Evolutionary conservation across 805 yeast genomes (phyloP).

Genomic region (Starmerella apis): DNA sequence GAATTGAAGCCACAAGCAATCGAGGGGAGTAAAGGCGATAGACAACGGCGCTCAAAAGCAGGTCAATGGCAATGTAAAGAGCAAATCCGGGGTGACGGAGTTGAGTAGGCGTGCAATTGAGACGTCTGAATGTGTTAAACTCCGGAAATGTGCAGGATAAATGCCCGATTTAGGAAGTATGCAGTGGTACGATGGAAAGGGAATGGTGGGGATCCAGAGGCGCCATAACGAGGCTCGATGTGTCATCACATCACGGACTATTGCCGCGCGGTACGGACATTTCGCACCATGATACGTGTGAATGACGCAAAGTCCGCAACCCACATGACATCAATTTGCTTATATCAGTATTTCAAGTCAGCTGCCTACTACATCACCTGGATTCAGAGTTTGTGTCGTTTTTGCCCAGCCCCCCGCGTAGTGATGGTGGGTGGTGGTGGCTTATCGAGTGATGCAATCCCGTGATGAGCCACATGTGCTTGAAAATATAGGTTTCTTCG

Average conservation of each 20-base stretch:
- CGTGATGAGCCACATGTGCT: too few relatives aligned
- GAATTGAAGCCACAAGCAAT: neutral
- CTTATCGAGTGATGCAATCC: too few relatives aligned
- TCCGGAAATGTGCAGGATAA: neutral
- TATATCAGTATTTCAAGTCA: too few relatives aligned
- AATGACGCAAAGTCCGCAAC: slow-evolving; percentile 2
- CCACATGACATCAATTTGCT: too few relatives aligned
- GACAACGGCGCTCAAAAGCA: neutral
- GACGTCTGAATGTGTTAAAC: neutral
- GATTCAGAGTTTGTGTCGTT: too few relatives aligned
- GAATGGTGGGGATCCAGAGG: slow-evolving; percentile 7
- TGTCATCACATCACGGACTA: neutral
- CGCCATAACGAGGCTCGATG: neutral
- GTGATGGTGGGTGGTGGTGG: too few relatives aligned
- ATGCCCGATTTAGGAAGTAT: neutral
- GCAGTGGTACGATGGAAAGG: neutral
- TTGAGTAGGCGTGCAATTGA: neutral
- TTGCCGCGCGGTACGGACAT: neutral
- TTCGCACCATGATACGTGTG: neutral
- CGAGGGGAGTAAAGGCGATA: neutral
- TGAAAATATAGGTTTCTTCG: too few relatives aligned
- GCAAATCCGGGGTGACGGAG: neutral
- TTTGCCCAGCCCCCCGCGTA: too few relatives aligned
- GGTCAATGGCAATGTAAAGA: slow-evolving; percentile 1
- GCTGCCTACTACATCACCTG: too few relatives aligned